Base-by-base conservation (phyloP, 108 stramenopile species). In the Cyclotella cryptica region DNA sequence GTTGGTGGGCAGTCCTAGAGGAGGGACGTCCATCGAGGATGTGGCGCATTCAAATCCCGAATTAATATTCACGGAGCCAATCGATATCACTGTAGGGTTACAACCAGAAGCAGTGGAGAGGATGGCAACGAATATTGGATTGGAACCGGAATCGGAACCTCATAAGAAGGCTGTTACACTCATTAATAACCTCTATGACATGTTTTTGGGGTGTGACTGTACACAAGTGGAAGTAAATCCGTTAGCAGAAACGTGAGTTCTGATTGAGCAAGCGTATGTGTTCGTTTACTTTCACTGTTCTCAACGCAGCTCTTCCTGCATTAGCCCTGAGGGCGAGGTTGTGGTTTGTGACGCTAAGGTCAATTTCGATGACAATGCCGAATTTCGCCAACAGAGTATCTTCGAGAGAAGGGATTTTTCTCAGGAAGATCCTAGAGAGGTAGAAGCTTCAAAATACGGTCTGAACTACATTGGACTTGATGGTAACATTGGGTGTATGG, bases 361-460 rank as follows among this genome's bases (percentile, higher is more conserved):
- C 12, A 93, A 93, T 69, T 94, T 96, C 75, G 95, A 96, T 74
- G 93, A 93, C 57, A 94, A 94, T 69, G 95, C 95, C n/a, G 91
- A 85, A 67, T 93, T 87, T 78, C 71, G 93, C n/a, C 95, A 96
- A 79, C 62, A 72, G 40, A 70, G 71, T 21, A 84, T 94, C 27
- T 93, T 93, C 72, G 81, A 72, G 59, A 63, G 67, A 67, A 71
- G 93, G 19, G 95, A 96, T 58, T 78, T 49, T 45, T 80, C 87
- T 5, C 95, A 96, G 78, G 96, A 96, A 81, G 96, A 96, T 76
- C 74, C 87, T 0, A 83, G 93, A 17, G 96, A 96, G 81, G 95
- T 91, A 21, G 90, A 89, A 75, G 89, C 89, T 21, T 75, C 82
- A 21, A 83, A 93, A 77, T 87, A 81, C 49, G 84, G 81, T 61